These are phyloP conservation scores for Lathyrus tuberosus DNA, from an alignment of 306 rosid species.

Conservation along the genomic window DNA sequence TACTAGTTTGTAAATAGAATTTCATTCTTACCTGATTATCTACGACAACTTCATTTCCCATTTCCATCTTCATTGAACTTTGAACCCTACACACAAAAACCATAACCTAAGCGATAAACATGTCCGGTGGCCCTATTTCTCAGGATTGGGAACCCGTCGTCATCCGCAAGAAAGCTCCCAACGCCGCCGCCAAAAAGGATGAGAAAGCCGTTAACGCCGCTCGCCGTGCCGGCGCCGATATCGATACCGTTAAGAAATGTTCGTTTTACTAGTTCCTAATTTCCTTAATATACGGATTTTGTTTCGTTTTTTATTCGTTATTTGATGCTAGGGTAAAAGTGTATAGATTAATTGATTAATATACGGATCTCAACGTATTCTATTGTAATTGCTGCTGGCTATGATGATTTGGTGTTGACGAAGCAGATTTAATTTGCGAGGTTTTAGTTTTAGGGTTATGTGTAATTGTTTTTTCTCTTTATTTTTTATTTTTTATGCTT, in stretches of 20 bases:
- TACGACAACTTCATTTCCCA: background rate
- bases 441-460: background rate
- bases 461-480: background rate
- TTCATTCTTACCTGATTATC: no score
- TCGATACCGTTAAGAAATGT: constrained; percentile 83
- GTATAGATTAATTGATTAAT: background rate
- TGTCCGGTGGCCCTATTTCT: constrained; percentile 79
- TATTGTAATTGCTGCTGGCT: constrained; percentile 14
- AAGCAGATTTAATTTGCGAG: constrained; percentile 15
- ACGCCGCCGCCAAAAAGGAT: constrained; percentile 86
- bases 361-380: background rate
- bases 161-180: constrained; percentile 80
- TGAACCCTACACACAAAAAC: constrained; percentile 4
- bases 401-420: constrained; percentile 23
- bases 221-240: constrained; percentile 81
- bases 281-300: background rate
- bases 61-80: background rate
- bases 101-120: background rate
- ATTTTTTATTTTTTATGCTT: background rate
- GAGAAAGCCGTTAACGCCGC: constrained; percentile 97
- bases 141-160: constrained; percentile 96
- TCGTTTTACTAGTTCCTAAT: background rate
- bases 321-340: no score
- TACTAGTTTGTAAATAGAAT: no score
- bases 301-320: background rate